Base-by-base conservation (phyloP, 805 yeast genomes). In the Candida verbasci region DNA sequence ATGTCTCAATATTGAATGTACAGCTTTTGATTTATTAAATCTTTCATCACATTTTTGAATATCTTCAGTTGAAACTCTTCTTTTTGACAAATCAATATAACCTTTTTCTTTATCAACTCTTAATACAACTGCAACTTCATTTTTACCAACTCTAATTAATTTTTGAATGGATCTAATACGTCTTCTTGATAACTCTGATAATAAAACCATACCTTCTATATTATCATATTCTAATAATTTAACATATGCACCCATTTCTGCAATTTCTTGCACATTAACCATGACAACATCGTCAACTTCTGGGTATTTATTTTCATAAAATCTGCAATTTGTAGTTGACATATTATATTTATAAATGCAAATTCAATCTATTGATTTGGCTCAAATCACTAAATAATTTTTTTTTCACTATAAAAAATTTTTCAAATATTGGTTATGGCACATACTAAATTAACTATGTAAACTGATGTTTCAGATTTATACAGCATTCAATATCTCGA, bases 201-300 rank as follows among this genome's bases (percentile, higher is more conserved):
- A 76, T 48, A 93, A 72, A 40, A 93, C 95, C 98, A 93, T 93
- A 56, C 98, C 98, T 68, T 93, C 98, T 57, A 93, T 91, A 62
- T 91, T 93, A 68, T 93, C 97, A 59, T 93, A 93, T 67, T 93
- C 98, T 47, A 93, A 75, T 47, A 93, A 74, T 64, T 88, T 91
- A 47, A 93, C 95, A 62, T 93, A 93, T 10, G 98, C 98, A 42
- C 98, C 98, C 98, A 93, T 93, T 65, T 93, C 98, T 49, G 97
- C 98, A 52, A 93, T 93, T 62, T 86, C 94, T 64, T 86, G 95
- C 50, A 93, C 98, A 65, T 93, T 93, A 58, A 93, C 98, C 95
- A 93, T 91, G 47, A 93, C 97, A 50, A 93, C 95, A 62, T 93
- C 98, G 52, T 93, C 98, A 55, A 93, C 95, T 67, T 93, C 98